Percentiles rank a stretch among this genome's conserved stretches.
Conservation (phyloP, 495 filamentous ascomycete species). For the Tetracladium setigerum region DNA sequence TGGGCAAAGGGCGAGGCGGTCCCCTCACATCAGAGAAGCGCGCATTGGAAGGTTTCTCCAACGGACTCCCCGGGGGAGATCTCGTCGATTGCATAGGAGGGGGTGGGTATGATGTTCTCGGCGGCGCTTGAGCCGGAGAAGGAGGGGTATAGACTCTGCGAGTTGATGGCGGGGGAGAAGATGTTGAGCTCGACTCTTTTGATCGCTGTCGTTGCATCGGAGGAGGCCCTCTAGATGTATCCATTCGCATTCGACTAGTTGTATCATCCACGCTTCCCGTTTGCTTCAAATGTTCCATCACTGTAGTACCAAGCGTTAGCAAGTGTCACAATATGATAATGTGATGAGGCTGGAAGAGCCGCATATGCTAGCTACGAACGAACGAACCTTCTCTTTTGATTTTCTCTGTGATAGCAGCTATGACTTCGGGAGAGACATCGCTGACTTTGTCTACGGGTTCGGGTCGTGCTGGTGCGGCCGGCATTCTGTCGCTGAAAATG, state of each 20-base stretch:
- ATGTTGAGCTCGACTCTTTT: slow-evolving; percentile 17
- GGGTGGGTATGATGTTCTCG: not conserved
- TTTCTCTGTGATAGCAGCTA: slow-evolving; percentile 18
- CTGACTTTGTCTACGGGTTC: slow-evolving; percentile 3
- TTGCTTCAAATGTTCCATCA: slow-evolving; percentile 20
- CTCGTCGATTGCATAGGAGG: slow-evolving; percentile 5
- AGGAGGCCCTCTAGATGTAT: slow-evolving; percentile 5
- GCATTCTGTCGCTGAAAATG: slow-evolving; percentile 10
- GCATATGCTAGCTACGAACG: not conserved
- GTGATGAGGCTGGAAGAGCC: not conserved
- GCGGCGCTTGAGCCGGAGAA: slow-evolving; percentile 12
- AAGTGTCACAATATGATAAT: not conserved
- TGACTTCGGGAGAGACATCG: slow-evolving; percentile 18
- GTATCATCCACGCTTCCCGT: slow-evolving; percentile 14
- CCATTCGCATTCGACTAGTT: too few relatives aligned
- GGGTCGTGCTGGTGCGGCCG: slow-evolving; percentile 1
- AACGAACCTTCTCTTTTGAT: slow-evolving; percentile 19
- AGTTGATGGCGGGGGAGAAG: slow-evolving; percentile 18
- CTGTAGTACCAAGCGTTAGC: slow-evolving; percentile 7
- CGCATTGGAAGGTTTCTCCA: slow-evolving; percentile 16
- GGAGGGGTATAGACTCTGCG: slow-evolving; percentile 20
- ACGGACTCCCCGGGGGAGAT: slow-evolving; percentile 16
- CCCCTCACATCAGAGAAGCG: slow-evolving; percentile 17
- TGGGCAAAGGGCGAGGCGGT: slow-evolving; percentile 4
- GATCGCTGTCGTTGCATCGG: slow-evolving; percentile 12